These are phyloP conservation scores for Stylonectria norvegica DNA, from an alignment of 2,329 filamentous ascomycete genomes.

Conservation along the genomic window DNA sequence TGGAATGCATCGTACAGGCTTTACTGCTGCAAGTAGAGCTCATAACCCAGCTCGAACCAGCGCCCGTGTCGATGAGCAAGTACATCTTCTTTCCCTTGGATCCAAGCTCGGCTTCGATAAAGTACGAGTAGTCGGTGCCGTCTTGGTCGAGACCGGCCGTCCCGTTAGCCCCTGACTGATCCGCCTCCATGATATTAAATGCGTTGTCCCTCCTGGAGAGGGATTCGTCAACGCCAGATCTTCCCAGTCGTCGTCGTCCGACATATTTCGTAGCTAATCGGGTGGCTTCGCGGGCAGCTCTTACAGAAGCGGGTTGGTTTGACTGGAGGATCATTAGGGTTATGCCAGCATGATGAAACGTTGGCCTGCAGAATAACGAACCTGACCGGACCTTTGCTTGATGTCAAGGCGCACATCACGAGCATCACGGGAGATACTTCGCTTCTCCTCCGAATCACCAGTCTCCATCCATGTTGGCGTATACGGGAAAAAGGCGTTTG, in stretches of 20 bases:
- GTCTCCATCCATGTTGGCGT: slow-evolving; percentile 35
- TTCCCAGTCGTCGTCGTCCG: slow-evolving; percentile 13
- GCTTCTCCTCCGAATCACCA: slow-evolving; percentile 26
- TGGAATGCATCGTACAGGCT: slow-evolving; percentile 67
- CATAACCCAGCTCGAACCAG: slow-evolving; percentile 81
- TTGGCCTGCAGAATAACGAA: slow-evolving; percentile 22
- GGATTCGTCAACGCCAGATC: slow-evolving; percentile 5
- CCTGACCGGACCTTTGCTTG: slow-evolving; percentile 34
- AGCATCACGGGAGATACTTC: slow-evolving; percentile 13
- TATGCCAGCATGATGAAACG: slow-evolving; percentile 8
- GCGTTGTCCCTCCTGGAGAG: slow-evolving; percentile 41
- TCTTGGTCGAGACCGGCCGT: slow-evolving; percentile 60
- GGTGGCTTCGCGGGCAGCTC: slow-evolving; percentile 37
- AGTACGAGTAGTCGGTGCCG: slow-evolving; percentile 64
- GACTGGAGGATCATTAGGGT: slow-evolving; percentile 27
- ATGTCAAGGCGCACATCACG: slow-evolving; percentile 40
- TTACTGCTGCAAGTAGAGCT: slow-evolving; percentile 61
- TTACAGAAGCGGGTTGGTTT: slow-evolving; percentile 30
- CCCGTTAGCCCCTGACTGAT: slow-evolving; percentile 42
- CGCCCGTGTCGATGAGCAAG: slow-evolving; percentile 65
- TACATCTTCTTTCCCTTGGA: slow-evolving; percentile 52
- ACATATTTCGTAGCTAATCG: slow-evolving; percentile 41
- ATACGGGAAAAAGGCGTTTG: slow-evolving; percentile 49
- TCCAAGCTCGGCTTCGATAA: slow-evolving; percentile 55
- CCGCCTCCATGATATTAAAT: slow-evolving; percentile 47